A percentile compares a stretch with the other conserved stretches of the same genome.
Conservation (phyloP, 192 early-diverging fungal species). For the Coemansia sp. region DNA sequence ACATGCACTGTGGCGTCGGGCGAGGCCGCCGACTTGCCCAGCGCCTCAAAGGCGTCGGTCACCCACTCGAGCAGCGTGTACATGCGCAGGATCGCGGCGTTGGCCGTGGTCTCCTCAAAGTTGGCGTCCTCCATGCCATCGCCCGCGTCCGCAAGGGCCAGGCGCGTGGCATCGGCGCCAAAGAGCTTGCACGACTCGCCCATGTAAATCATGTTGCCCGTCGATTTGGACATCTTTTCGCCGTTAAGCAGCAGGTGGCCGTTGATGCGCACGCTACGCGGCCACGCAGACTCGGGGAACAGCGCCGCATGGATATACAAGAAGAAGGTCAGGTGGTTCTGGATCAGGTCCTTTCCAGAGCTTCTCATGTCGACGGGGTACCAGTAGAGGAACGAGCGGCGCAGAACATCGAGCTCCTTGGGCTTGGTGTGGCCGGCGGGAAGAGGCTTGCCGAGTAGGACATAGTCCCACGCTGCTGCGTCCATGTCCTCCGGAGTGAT, state of each 20-base stretch:
- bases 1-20: conserved; percentile 42
- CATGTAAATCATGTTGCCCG: conserved; percentile 92
- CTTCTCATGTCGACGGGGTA: conserved; percentile 96
- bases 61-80: conserved; percentile 89
- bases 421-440: conserved; percentile 55
- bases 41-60: conserved; percentile 63
- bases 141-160: conserved; percentile 95
- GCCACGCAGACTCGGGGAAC: conserved; percentile 92
- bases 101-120: conserved; percentile 92
- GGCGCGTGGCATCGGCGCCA: conserved; percentile 93
- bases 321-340: conserved; percentile 97
- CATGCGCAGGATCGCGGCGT: conserved; percentile 91
- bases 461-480: conserved; percentile 88
- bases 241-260: conserved; percentile 93
- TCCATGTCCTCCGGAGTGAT: conserved; percentile 86
- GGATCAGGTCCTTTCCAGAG: conserved; percentile 95
- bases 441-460: conserved; percentile 68
- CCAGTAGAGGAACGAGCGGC: conserved; percentile 93
- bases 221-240: conserved; percentile 98
- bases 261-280: conserved; percentile 79
- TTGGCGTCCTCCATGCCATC: conserved; percentile 97
- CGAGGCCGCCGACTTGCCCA: conserved; percentile 50
- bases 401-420: conserved; percentile 70
- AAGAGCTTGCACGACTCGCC: conserved; percentile 75
- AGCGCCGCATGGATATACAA: conserved; percentile 95